phyloP scores from a whole-genome alignment of 2,329 filamentous ascomycete genomes.

The Coleophoma eucalyptorum region DNA sequence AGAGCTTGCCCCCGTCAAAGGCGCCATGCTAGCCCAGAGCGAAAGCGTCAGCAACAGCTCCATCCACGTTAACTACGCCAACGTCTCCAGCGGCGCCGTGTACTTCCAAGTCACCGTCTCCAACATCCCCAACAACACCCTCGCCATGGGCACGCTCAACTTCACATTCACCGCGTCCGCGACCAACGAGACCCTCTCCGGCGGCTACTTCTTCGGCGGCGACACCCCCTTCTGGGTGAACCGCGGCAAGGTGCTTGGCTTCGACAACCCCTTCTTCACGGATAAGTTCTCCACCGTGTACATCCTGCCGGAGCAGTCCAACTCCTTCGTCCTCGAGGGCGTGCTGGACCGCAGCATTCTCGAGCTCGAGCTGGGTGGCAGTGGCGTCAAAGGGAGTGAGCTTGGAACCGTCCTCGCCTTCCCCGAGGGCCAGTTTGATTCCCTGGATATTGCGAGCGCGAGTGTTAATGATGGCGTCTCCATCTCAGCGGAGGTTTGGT shows the following conservation, averaged over 20 bases:
- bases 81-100: conserved; percentile 44
- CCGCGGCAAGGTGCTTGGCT: conserved; percentile 42
- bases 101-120: conserved; percentile 52
- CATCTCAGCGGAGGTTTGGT: conserved; percentile 29
- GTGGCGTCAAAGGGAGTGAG: conserved; percentile 32
- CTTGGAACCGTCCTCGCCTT: conserved; percentile 48
- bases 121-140: conserved; percentile 23
- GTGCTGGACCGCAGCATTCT: conserved; percentile 51
- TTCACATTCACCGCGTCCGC: conserved; percentile 48
- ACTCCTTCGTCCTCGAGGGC: conserved; percentile 33
- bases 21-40: conserved; percentile 37
- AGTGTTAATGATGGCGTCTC: conserved; percentile 21
- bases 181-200: conserved; percentile 43
- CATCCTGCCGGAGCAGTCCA: conserved; percentile 7
- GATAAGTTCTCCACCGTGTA: conserved; percentile 41
- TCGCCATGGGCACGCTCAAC: conserved; percentile 34
- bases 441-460: conserved; percentile 17
- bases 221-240: conserved; percentile 48
- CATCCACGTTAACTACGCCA: conserved; percentile 45
- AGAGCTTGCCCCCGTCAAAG: conserved; percentile 38
- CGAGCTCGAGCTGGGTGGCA: conserved; percentile 49
- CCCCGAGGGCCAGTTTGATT: conserved; percentile 33
- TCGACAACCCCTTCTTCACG: conserved; percentile 48
- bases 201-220: conserved; percentile 45
- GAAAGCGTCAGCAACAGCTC: conserved; percentile 42